Base-by-base conservation (phyloP, 2,329 filamentous ascomycete genomes). In the Pseudohalonectria lignicola region DNA sequence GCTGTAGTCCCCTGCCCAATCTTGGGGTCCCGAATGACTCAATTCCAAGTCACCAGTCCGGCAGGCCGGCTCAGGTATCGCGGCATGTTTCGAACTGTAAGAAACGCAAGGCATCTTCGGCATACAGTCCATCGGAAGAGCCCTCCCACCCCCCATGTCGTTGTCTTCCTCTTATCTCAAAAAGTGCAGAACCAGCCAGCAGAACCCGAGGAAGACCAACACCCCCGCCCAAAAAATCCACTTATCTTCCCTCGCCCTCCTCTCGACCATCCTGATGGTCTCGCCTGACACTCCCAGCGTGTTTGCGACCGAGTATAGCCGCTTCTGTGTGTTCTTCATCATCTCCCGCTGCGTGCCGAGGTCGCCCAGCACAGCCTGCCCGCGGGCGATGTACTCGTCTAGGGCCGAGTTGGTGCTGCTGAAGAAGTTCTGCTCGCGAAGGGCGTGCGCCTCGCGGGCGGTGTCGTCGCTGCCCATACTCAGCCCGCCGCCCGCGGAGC, bases 181-280 rank as follows among this genome's bases (percentile, higher is more conserved):
- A 55, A 76, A 96, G 61, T 88, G 83, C 54, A 98, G 56, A 40
- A 94, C 87, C 46, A 92, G 63, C 78, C 86, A 96, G 60, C 90
- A 94, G 56, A 98, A 98, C 28, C 74, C 54, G 51, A 96, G 84
- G 59, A 98, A 98, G 26, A 92, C 61, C 5, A 93, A 61, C 3
- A 90, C 86, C 0, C 92, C 87, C 0, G 67, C 82, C 71, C 83
- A 84, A 58, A 98, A 98, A 26, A 98, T 94, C 87, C 88, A 96
- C 63, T 95, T 96, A 58, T 98, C 92, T 66, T 96, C 84, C 58
- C 79, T 83, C 36, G 92, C 87, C 45, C 92, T 71, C 49, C 92
- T 66, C 63, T 96, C 90, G 31, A 98, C 82, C 86, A 92, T 96
- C 34, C 92, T 79, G 47, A 98, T 98, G 2, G 92, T 98, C 56